These are phyloP conservation scores for Phaffomyces thermotolerans DNA, from an alignment of 805 yeast genomes.

Conservation along the genomic window DNA sequence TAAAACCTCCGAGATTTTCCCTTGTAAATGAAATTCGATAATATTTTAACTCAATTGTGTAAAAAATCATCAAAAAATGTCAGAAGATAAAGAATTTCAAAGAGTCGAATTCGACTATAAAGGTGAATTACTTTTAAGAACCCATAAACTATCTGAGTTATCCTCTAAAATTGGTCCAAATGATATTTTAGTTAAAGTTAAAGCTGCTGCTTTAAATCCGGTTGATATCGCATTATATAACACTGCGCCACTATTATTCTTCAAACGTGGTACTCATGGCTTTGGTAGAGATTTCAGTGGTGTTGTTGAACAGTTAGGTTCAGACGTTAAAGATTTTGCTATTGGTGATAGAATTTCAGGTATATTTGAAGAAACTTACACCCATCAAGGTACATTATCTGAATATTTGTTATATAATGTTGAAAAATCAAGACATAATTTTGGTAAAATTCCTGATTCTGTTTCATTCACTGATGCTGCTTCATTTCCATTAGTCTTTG, in stretches of 20 bases:
- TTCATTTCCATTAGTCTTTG: conserved; percentile 55
- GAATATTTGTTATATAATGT: conserved; percentile 31
- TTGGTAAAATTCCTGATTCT: conserved; percentile 34
- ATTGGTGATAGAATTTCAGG: conserved; percentile 55
- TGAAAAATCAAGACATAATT: conserved; percentile 14
- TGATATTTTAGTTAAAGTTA: conserved; percentile 40
- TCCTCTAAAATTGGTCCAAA: conserved; percentile 28
- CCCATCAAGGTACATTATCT: conserved; percentile 34
- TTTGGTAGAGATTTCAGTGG: conserved; percentile 51
- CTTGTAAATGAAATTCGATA: too few species aligned
- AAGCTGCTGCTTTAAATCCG: conserved; percentile 50
- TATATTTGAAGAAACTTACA: conserved; percentile 23
- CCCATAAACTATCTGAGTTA: conserved; percentile 15
- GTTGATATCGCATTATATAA: conserved; percentile 43
- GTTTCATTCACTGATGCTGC: conserved; percentile 46
- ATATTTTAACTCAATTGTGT: background rate
- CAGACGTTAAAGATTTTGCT: conserved; percentile 28
- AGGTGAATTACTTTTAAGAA: conserved; percentile 7
- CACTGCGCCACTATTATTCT: conserved; percentile 23
- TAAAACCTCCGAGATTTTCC: too few species aligned
- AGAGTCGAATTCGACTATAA: conserved; percentile 15
- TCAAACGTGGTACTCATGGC: conserved; percentile 19
- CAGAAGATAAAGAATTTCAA: conserved; percentile 4
- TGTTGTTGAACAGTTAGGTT: conserved; percentile 43
- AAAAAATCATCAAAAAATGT: background rate